Evolutionary conservation across 345 rosid genomes (phyloP), one percentile per base, ranked within the genome.

Genomic region (Theobroma cacao): DNA sequence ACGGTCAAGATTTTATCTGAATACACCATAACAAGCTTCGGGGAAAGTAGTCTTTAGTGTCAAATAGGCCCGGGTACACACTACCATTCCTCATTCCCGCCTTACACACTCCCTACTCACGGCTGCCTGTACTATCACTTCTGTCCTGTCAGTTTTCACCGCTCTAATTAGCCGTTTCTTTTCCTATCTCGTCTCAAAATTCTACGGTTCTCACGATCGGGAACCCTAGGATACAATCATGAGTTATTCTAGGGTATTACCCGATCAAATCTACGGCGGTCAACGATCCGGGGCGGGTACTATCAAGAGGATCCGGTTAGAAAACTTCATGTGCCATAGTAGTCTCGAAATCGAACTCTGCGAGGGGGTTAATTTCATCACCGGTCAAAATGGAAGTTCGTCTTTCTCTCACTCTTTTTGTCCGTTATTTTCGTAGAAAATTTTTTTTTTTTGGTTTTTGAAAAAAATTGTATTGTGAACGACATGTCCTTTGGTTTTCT

Each of bases 321-420:
- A 93, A 88, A 93, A 93, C 76, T 95, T 95, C 87, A 95, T 93
- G 98, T 93, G 97, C 86, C 99, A 93, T 72, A 85, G 87, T 79
- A 87, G 85, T 78, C 92, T 95, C 79, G 87, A 84, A 83, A 91
- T 93, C 72, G 98, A 95, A 81, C 90, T 95, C 62, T 86, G 98
- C 80, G 91, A 90, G 66, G 89, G 91, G 89, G 95, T 93, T 60
- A 95, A 95, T 88, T 95, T 95, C 88, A 87, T 95, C 84, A 92
- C 98, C 59, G 99, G 98, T 45, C 99, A 91, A 81, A 95, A 93
- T 75, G 99, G 99, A 85, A 95, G 99, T 95, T 80, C 59, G 89
- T 72, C 2, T 12, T 55, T 40, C 36, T 50, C 1, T 76, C 43
- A 56, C 30, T 34, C 72, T 43, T 61, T 65, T 0, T 75, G 40